Conservation (phyloP, 495 filamentous ascomycete species). For the Xylaria sp. region DNA sequence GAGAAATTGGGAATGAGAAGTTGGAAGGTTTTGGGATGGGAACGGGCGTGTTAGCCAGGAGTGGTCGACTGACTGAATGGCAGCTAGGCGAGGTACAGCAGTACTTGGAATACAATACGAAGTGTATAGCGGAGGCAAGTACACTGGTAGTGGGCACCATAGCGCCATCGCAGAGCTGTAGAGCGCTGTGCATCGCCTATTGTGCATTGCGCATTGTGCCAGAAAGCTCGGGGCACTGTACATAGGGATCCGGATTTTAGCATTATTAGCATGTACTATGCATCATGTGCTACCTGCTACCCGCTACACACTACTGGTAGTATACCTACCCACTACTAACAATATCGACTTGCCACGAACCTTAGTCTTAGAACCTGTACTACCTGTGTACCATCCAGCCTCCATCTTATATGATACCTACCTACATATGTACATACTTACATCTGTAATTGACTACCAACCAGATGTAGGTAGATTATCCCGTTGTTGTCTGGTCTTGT, state of each 20-base stretch:
- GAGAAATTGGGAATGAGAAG: slow-evolving; percentile 22
- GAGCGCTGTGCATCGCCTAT: background rate
- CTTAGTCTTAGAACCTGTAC: background rate
- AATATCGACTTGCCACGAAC: slow-evolving; percentile 1
- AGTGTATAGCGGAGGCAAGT: background rate
- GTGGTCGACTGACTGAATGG: slow-evolving; percentile 21
- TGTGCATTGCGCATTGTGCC: background rate
- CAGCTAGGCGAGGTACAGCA: slow-evolving; percentile 9
- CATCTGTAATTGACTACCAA: background rate
- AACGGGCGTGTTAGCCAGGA: slow-evolving; percentile 18
- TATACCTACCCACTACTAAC: background rate
- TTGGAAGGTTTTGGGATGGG: slow-evolving; percentile 24
- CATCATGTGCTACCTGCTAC: slow-evolving; percentile 10
- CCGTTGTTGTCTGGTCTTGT: background rate
- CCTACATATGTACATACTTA: too few species aligned
- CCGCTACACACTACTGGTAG: too few species aligned
- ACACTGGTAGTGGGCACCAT: background rate
- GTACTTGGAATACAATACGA: background rate
- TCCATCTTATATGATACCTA: too few species aligned
- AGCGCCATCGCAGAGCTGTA: background rate
- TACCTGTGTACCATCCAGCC: background rate
- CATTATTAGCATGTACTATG: slow-evolving; percentile 2
- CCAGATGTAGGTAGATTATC: background rate
- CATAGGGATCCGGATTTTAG: slow-evolving; percentile 17
- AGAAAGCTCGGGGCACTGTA: slow-evolving; percentile 13